Percentiles rank a stretch among this genome's conserved stretches.
These are phyloP conservation scores for Nephelium lappaceum DNA, from an alignment of 345 rosid species.

Conservation along the genomic window DNA sequence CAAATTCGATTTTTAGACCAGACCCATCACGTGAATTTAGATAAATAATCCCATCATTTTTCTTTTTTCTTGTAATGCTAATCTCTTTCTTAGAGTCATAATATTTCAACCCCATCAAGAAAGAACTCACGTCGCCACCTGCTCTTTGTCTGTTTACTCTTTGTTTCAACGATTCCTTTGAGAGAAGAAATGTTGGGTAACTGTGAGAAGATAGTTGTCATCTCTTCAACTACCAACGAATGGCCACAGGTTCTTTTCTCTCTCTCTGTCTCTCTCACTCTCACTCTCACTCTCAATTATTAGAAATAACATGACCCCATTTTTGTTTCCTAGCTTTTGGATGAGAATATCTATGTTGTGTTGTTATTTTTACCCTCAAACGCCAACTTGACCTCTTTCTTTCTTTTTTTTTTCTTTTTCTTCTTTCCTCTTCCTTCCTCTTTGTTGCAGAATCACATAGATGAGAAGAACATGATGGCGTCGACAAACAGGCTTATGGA, in stretches of 20 bases:
- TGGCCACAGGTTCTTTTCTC: slow-evolving; percentile 61
- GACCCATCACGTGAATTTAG: slow-evolving; percentile 50
- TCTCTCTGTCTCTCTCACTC: slow-evolving; percentile 32
- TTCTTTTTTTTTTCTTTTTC: slow-evolving; percentile 20
- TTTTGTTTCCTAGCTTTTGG: slow-evolving; percentile 64
- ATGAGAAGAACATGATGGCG: slow-evolving; percentile 57
- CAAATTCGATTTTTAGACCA: slow-evolving; percentile 21
- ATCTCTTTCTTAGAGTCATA: not conserved
- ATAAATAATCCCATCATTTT: slow-evolving; percentile 6
- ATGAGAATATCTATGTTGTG: slow-evolving; percentile 44
- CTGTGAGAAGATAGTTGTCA: slow-evolving; percentile 60
- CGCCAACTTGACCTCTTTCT: slow-evolving; percentile 26
- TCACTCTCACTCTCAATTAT: slow-evolving; percentile 42
- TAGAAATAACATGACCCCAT: slow-evolving; percentile 50
- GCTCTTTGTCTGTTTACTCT: slow-evolving; percentile 68
- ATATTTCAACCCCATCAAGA: slow-evolving; percentile 36
- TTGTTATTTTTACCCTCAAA: slow-evolving; percentile 36
- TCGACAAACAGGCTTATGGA: slow-evolving; percentile 47
- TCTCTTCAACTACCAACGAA: slow-evolving; percentile 62
- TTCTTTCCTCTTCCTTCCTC: slow-evolving; percentile 11
- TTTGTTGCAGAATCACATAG: slow-evolving; percentile 46
- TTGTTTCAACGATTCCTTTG: slow-evolving; percentile 63
- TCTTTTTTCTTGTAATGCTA: slow-evolving; percentile 11
- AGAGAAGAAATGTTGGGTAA: slow-evolving; percentile 54
- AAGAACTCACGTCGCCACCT: slow-evolving; percentile 60